Conservation (phyloP, 352 stramenopile species). For the Proteromonas lacertae region DNA sequence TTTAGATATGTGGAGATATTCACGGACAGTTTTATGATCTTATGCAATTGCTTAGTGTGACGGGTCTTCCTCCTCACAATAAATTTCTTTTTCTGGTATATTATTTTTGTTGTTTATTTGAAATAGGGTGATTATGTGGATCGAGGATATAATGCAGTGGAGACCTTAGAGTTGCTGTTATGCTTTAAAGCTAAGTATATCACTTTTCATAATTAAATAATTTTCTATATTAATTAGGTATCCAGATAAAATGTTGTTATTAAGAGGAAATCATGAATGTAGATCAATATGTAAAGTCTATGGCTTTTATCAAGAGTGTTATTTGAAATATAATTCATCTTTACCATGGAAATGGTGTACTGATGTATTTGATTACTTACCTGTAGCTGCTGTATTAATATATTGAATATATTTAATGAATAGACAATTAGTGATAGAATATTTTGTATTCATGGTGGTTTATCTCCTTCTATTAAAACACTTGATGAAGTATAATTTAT, state of each 20-base stretch:
- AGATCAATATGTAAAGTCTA: conserved; percentile 74
- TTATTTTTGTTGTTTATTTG: too few relatives aligned
- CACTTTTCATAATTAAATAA: too few relatives aligned
- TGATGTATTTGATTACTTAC: conserved; percentile 14
- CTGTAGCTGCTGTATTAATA: conserved; percentile 8
- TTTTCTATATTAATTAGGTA: too few relatives aligned
- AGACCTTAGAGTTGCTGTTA: conserved; percentile 53
- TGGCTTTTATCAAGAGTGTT: conserved; percentile 93
- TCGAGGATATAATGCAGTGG: conserved; percentile 22
- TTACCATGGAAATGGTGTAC: conserved; percentile 75
- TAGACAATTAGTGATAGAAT: conserved; percentile 55
- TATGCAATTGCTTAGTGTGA: conserved; percentile 18
- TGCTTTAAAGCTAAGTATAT: conserved; percentile 53
- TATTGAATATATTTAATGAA: background rate
- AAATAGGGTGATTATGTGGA: conserved; percentile 22
- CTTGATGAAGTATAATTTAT: conserved; percentile 67
- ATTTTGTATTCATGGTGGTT: conserved; percentile 44
- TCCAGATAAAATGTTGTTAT: conserved; percentile 48
- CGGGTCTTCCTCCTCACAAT: conserved; percentile 16
- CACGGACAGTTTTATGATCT: conserved; percentile 26
- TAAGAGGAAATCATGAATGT: conserved; percentile 72
- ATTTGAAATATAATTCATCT: conserved; percentile 90
- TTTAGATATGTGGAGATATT: conserved; percentile 16
- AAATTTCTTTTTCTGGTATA: conserved; percentile 23
- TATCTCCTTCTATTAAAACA: conserved; percentile 39